Percentiles rank a stretch among this genome's conserved stretches.
Conservation (phyloP, 179 eudicot species). For the Nepenthes alata region DNA sequence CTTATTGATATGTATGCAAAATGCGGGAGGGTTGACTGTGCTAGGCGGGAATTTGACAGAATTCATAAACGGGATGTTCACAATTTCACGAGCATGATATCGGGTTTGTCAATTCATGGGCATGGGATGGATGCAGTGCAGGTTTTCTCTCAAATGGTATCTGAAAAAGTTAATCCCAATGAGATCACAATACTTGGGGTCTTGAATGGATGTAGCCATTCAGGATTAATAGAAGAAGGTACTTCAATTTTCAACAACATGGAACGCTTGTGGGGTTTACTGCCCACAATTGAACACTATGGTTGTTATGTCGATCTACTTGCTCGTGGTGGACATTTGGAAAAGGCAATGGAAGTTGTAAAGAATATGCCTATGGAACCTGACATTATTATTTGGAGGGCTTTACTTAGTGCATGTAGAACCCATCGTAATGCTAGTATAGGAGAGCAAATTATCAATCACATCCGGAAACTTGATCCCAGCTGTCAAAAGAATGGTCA, state of each 20-base stretch:
- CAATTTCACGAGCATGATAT: slow-evolving; percentile 66
- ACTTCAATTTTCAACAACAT: slow-evolving; percentile 35
- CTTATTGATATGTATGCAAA: slow-evolving; percentile 84
- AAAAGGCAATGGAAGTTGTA: slow-evolving; percentile 42
- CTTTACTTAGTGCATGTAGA: slow-evolving; percentile 75
- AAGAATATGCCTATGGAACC: slow-evolving; percentile 63
- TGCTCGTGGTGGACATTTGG: slow-evolving; percentile 62
- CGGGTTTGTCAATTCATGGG: slow-evolving; percentile 68
- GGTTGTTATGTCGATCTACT: slow-evolving; percentile 77
- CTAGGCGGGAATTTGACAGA: slow-evolving; percentile 32
- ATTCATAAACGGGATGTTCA: slow-evolving; percentile 36
- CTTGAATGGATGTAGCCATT: slow-evolving; percentile 72
- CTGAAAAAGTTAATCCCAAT: slow-evolving; percentile 47
- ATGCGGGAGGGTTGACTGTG: slow-evolving; percentile 64
- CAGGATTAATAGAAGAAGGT: slow-evolving; percentile 50
- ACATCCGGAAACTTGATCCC: slow-evolving; percentile 29
- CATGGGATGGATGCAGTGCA: slow-evolving; percentile 51
- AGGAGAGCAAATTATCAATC: slow-evolving; percentile 37
- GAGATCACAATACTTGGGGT: slow-evolving; percentile 57
- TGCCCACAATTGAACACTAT: slow-evolving; percentile 50
- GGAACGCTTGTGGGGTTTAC: slow-evolving; percentile 35
- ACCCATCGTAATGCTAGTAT: slow-evolving; percentile 41
- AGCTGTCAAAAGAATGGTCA: slow-evolving; percentile 22
- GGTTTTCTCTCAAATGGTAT: slow-evolving; percentile 45
- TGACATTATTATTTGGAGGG: slow-evolving; percentile 60